Base-by-base conservation (phyloP, 768 basidiomycete species). In the Goffeauzyma gilvescens region DNA sequence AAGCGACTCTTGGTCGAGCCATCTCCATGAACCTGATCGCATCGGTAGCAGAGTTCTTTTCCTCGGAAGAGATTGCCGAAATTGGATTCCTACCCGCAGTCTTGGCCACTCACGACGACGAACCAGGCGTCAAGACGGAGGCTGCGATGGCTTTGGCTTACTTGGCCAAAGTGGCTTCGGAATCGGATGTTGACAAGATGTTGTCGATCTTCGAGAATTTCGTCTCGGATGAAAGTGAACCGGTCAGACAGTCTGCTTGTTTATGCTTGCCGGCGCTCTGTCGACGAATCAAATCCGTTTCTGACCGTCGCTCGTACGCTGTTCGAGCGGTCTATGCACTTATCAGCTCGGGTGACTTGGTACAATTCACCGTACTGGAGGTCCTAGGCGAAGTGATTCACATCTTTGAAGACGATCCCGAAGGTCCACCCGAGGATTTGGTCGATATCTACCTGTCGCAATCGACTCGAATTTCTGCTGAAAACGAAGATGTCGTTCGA, bases 21-120 rank as follows among this genome's bases (percentile, higher is more conserved):
- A 81, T 83, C 4, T 84, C 84, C 54, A 86, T 93, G 85, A 84
- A 82, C 58, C 66, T 93, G 38, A 81, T 90, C 68, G 86, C 86
- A 28, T 77, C 83, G 6, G 75, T 86, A 10, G 74, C 80, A 23
- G 81, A 84, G 21, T 55, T 54, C 27, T 59, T 52, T 36, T 41
- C 44, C 23, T 46, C 37, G 2, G 34, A 51, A 0, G 61, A 59
- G 33, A 44, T 53, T 0, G 50, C 54, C 1, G 50, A 50, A 18
- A 46, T 49, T 38, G 61, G 58, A 2, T 58, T 65, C 33, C 40
- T 62, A 3, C 54, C 59, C 9, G 62, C 63, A 20, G 72, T 72
- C 3, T 69, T 79, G 45, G 57, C 59, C 12, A 72, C 74, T 1
- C 81, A 83, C 55, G 76, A 84, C 13, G 71, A 71, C 35, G 83